A percentile compares a stretch with the other conserved stretches of the same genome.
Conservation (phyloP, 768 basidiomycete genomes). For the Boletus eberwhitei region DNA sequence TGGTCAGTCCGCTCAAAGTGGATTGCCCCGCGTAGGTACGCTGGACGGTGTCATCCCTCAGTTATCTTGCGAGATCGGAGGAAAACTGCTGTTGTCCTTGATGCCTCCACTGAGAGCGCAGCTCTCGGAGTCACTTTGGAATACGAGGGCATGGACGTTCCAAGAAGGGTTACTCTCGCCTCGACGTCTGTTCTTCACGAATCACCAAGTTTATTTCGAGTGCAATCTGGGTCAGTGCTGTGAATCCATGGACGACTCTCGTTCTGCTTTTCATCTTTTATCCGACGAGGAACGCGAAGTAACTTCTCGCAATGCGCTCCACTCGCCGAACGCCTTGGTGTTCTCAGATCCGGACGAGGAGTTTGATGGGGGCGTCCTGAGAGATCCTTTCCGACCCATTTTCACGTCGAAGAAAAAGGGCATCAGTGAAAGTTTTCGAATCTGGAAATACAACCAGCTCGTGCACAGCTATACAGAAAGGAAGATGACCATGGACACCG, state of each 20-base stretch:
- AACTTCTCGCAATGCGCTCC: not conserved
- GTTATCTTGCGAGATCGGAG: not conserved
- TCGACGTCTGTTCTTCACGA: not conserved
- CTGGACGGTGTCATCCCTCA: not conserved
- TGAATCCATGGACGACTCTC: not conserved
- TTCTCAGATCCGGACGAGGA: not conserved
- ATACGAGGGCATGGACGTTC: constrained; percentile 2
- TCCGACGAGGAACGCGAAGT: not conserved
- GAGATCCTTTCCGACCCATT: constrained; percentile 1
- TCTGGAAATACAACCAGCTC: not conserved
- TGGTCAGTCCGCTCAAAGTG: not conserved
- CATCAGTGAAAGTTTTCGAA: not conserved
- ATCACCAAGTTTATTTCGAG: not conserved
- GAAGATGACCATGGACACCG: not conserved
- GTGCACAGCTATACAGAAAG: not conserved
- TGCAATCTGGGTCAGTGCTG: not conserved
- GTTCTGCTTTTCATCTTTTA: not conserved
- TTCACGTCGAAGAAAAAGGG: not conserved
- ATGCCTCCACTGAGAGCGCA: not conserved
- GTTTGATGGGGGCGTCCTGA: not conserved
- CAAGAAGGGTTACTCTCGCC: not conserved
- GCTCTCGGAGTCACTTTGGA: not conserved
- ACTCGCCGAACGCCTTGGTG: not conserved
- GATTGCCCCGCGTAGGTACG: not conserved
- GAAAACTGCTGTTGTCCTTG: not conserved